Evolutionary conservation across 2,329 filamentous ascomycete species (phyloP), one percentile per base, ranked within the genome.

Genomic region (Talaromyces pinophilus): DNA sequence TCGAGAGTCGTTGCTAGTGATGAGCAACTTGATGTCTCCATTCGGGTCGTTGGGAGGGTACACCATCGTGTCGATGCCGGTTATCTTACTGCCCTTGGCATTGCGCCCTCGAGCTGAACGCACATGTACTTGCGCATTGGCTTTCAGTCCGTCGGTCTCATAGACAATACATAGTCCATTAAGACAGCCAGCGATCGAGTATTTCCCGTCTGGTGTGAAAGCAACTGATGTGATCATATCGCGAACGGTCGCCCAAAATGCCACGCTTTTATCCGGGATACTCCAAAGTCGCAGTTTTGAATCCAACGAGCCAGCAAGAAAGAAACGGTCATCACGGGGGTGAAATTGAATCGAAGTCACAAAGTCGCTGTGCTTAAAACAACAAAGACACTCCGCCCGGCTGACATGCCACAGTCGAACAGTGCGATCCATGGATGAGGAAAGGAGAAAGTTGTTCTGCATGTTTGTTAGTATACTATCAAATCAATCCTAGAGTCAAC

Each of bases 341-440:
- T 99, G 95, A 71, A 99, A 99, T 44, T 92, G 88, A 60, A 99
- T 93, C 1, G 93, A 94, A 0, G 95, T 96, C 57, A 98, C 94
- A 72, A 97, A 93, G 76, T 99, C 95, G 72, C 89, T 92, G 78
- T 98, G 95, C 72, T 93, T 92, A 81, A 98, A 99, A 1, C 91
- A 93, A 78, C 93, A 97, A 0, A 99, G 83, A 73, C 93, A 97
- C 73, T 98, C 93, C 3, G 85, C 79, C 62, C 94, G 86, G 74
- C 87, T 94, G 69, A 95, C 85, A 78, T 99, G 95, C 94, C 95
- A 99, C 59, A 99, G 79, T 15, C 92, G 87, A 13, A 99, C 95
- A 0, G 93, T 97, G 82, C 97, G 97, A 77, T 99, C 95, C 93
- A 98, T 97, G 0, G 93, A 97, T 0, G 93, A 96, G 3, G 94